Percentiles rank a stretch among this genome's conserved stretches.
Evolutionary conservation across 2,329 filamentous ascomycete genomes (phyloP).

Genomic region (Fusarium mangiferae): DNA sequence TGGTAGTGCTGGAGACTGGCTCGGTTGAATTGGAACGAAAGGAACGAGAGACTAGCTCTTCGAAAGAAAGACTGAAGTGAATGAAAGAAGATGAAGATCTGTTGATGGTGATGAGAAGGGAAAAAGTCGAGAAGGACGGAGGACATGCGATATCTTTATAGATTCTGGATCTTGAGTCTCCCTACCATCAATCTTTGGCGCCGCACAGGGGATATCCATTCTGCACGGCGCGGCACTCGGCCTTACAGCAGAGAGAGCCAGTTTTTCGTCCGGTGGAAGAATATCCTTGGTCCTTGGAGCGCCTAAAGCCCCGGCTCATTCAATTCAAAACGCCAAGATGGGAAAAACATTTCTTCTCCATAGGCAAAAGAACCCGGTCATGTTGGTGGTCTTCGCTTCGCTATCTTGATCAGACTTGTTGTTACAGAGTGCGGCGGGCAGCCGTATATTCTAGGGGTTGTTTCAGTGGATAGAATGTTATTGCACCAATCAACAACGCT

Average conservation of each 20-base stretch:
- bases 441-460: neutral
- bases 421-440: constrained; percentile 19
- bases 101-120: constrained; percentile 6
- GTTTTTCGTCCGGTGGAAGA: constrained; percentile 7
- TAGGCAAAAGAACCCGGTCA: neutral
- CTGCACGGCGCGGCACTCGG: neutral
- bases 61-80: constrained; percentile 31
- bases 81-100: constrained; percentile 32
- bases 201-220: neutral
- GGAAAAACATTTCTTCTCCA: constrained; percentile 4
- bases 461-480: constrained; percentile 6
- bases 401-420: neutral
- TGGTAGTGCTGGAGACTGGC: constrained; percentile 27
- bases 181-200: neutral
- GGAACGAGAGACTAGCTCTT: constrained; percentile 31
- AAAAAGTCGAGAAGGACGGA: neutral
- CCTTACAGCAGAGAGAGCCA: neutral
- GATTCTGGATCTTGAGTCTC: constrained; percentile 2
- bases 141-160: constrained; percentile 16
- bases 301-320: neutral
- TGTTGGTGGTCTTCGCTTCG: neutral
- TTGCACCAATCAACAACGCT: constrained; percentile 12
- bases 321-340: constrained; percentile 1
- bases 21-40: constrained; percentile 27
- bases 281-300: neutral